Conservation (phyloP, 2,329 filamentous ascomycete species). For the Aspergillus fumigatus region DNA sequence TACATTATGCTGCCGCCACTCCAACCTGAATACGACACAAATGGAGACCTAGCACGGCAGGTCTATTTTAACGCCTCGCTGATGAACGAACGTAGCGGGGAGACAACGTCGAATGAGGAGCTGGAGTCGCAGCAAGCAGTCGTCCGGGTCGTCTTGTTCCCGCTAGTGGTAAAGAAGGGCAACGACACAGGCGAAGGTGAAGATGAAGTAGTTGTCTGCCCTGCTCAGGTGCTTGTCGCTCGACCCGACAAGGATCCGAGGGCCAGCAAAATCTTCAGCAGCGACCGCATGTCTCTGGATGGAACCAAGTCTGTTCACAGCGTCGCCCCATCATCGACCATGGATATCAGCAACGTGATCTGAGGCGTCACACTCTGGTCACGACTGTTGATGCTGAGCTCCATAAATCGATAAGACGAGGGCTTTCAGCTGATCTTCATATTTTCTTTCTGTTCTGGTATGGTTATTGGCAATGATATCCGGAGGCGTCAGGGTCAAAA, state of each 20-base stretch:
- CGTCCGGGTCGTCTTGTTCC: constrained; percentile 91
- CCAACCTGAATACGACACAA: constrained; percentile 89
- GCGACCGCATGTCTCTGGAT: constrained; percentile 42
- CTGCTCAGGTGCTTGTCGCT: constrained; percentile 85
- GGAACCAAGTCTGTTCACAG: constrained; percentile 38
- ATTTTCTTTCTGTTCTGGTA: constrained; percentile 5
- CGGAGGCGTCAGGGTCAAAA: not conserved
- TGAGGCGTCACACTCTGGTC: constrained; percentile 39
- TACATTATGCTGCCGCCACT: constrained; percentile 98
- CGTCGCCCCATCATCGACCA: constrained; percentile 39
- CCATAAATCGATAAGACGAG: not conserved
- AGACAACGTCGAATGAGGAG: constrained; percentile 68
- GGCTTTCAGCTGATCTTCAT: not conserved
- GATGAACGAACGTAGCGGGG: constrained; percentile 87
- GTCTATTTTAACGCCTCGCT: constrained; percentile 87
- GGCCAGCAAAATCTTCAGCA: constrained; percentile 35
- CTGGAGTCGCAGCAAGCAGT: constrained; percentile 71
- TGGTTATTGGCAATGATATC: not conserved
- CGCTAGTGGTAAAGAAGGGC: constrained; percentile 92
- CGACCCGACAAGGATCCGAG: constrained; percentile 43
- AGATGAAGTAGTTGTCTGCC: constrained; percentile 91
- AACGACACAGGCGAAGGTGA: constrained; percentile 83
- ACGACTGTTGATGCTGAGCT: constrained; percentile 8
- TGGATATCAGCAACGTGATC: constrained; percentile 43
- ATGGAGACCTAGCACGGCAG: constrained; percentile 81